These are phyloP conservation scores for Debaryomyces fabryi DNA, from an alignment of 1,139 yeast genomes.

Conservation along the genomic window DNA sequence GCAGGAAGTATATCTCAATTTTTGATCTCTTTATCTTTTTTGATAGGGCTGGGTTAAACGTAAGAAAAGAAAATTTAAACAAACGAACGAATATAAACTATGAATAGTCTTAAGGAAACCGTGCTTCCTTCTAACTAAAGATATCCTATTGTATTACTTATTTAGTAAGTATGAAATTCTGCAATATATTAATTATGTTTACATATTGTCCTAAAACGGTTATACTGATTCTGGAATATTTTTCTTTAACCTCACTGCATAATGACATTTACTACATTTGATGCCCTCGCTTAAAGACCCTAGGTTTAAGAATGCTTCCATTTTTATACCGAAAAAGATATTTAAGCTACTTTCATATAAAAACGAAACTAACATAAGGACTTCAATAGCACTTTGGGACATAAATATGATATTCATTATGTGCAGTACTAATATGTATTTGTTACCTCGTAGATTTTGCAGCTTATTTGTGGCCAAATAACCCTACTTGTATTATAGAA, in stretches of 20 bases:
- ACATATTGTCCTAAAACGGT: constrained; percentile 4
- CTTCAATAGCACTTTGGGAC: background rate
- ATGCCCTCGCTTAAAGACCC: background rate
- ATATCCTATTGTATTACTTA: background rate
- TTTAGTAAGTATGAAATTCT: background rate
- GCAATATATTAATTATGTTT: constrained; percentile 4
- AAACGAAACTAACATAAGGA: background rate
- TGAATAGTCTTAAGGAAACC: background rate
- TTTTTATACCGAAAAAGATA: background rate
- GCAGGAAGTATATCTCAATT: background rate
- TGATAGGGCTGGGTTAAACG: background rate
- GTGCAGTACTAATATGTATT: background rate
- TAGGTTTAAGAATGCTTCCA: background rate
- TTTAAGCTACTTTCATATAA: background rate
- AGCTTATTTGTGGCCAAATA: constrained; percentile 5
- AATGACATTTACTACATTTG: background rate
- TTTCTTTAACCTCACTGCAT: background rate
- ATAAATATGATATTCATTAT: background rate
- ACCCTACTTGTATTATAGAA: background rate
- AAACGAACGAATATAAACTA: background rate
- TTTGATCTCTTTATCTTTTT: background rate
- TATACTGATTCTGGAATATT: background rate
- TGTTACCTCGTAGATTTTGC: background rate
- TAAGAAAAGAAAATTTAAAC: background rate
- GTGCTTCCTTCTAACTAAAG: background rate